These are phyloP conservation scores for Debaryomyces sp. DNA, from an alignment of 1,139 yeast genomes.

Conservation along the genomic window DNA sequence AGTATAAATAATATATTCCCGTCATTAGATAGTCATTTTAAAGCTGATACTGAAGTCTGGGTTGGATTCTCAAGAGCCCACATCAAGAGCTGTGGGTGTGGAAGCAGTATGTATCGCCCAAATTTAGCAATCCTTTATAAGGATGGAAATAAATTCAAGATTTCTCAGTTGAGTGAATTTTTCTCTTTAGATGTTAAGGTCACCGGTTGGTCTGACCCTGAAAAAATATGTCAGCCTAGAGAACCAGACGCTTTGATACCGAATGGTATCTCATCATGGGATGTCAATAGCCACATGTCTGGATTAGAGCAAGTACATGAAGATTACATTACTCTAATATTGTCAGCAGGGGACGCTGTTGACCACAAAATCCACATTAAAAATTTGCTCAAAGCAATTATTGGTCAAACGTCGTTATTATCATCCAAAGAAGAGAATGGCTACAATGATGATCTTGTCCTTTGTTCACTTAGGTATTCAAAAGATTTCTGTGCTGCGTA, in stretches of 20 bases:
- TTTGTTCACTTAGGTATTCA: constrained; percentile 23
- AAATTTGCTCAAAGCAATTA: constrained; percentile 11
- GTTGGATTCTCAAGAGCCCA: constrained; percentile 54
- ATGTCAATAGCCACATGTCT: neutral
- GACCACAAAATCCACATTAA: constrained; percentile 15
- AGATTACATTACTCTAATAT: constrained; percentile 14
- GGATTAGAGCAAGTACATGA: constrained; percentile 3
- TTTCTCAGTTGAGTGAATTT: constrained; percentile 35
- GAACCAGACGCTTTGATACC: constrained; percentile 34
- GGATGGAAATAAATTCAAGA: constrained; percentile 26
- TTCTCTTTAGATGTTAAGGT: constrained; percentile 41
- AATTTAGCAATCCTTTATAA: constrained; percentile 41
- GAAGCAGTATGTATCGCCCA: constrained; percentile 50
- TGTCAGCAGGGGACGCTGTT: constrained; percentile 17
- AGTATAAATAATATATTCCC: constrained; percentile 18
- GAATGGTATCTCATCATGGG: constrained; percentile 38
- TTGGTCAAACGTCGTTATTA: constrained; percentile 4
- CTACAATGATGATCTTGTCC: constrained; percentile 22
- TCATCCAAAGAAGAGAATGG: constrained; percentile 11
- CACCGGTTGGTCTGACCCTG: constrained; percentile 37
- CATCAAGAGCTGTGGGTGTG: constrained; percentile 50
- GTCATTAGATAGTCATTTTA: constrained; percentile 9
- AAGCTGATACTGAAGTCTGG: constrained; percentile 47
- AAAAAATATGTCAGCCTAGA: constrained; percentile 21
- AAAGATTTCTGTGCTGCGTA: constrained; percentile 18